Conservation (phyloP, 345 rosid genomes). For the Carallia pectinifolia region DNA sequence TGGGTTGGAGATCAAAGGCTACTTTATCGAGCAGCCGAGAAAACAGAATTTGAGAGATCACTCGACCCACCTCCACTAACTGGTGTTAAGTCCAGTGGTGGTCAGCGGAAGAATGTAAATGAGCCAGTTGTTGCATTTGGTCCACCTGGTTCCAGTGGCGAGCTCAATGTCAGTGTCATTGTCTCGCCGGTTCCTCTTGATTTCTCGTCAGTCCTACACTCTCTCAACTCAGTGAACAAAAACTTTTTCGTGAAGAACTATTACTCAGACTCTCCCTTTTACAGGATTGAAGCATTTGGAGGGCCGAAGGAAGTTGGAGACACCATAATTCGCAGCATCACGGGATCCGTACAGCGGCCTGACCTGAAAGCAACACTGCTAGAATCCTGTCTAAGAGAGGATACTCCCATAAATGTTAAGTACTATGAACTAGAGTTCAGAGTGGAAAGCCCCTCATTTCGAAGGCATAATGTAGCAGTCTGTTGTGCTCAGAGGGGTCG, state of each 20-base stretch:
- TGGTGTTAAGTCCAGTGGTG: conserved; percentile 27
- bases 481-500: conserved; percentile 59
- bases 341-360: conserved; percentile 44
- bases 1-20: conserved; percentile 89
- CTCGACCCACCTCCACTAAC: conserved; percentile 72
- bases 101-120: conserved; percentile 42
- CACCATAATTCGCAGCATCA: conserved; percentile 55
- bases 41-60: conserved; percentile 54
- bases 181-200: conserved; percentile 68
- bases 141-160: conserved; percentile 82
- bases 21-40: conserved; percentile 69
- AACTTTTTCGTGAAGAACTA: background rate
- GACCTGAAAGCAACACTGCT: conserved; percentile 61
- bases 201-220: conserved; percentile 63
- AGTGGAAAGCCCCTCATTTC: conserved; percentile 69
- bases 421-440: conserved; percentile 73
- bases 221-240: background rate
- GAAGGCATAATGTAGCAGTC: conserved; percentile 65
- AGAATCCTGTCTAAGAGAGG: conserved; percentile 52
- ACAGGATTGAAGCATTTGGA: conserved; percentile 80
- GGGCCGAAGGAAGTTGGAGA: conserved; percentile 82
- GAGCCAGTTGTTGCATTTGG: conserved; percentile 86
- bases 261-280: background rate
- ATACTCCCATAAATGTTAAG: conserved; percentile 40
- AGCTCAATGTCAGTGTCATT: conserved; percentile 88